Percentiles rank a stretch among this genome's conserved stretches.
Conservation (phyloP, 192 early-diverging fungal genomes). For the Podila verticillata region DNA sequence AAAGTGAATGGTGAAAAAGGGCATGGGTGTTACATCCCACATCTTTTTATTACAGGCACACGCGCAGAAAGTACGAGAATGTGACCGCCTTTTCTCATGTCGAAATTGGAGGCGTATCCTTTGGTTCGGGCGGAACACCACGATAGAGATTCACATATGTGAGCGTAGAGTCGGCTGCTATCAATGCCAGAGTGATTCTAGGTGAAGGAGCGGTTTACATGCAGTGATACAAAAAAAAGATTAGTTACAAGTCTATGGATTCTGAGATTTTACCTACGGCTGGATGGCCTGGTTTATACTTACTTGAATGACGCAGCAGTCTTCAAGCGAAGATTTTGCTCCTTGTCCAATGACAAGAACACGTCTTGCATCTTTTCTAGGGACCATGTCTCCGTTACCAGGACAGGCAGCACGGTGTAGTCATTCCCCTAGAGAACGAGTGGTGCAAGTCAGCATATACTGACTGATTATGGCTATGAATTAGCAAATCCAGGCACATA, state of each 20-base stretch:
- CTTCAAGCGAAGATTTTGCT: slow-evolving; percentile 22
- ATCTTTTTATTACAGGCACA: too few relatives aligned
- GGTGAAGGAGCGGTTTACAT: background rate
- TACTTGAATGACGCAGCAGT: slow-evolving; percentile 21
- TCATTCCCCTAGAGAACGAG: slow-evolving; percentile 72
- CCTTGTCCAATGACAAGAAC: slow-evolving; percentile 5
- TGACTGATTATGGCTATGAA: too few relatives aligned
- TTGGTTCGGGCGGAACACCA: slow-evolving; percentile 9
- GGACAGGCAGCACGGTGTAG: slow-evolving; percentile 58
- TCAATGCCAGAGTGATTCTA: slow-evolving; percentile 33
- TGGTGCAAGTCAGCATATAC: too few relatives aligned
- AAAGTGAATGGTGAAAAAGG: background rate
- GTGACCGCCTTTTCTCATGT: too few relatives aligned
- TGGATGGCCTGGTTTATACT: background rate
- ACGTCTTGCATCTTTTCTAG: slow-evolving; percentile 17
- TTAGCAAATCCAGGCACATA: slow-evolving; percentile 8
- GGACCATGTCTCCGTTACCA: slow-evolving; percentile 25
- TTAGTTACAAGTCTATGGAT: too few relatives aligned
- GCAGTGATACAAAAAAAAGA: background rate
- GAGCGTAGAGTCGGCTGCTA: slow-evolving; percentile 26
- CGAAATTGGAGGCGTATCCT: background rate
- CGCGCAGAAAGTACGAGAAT: too few relatives aligned
- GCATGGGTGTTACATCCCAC: too few relatives aligned
- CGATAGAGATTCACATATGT: slow-evolving; percentile 31
- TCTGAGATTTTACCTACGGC: too few relatives aligned